These are phyloP conservation scores for Suillus subalutaceus DNA, from an alignment of 768 basidiomycete species.

Conservation along the genomic window DNA sequence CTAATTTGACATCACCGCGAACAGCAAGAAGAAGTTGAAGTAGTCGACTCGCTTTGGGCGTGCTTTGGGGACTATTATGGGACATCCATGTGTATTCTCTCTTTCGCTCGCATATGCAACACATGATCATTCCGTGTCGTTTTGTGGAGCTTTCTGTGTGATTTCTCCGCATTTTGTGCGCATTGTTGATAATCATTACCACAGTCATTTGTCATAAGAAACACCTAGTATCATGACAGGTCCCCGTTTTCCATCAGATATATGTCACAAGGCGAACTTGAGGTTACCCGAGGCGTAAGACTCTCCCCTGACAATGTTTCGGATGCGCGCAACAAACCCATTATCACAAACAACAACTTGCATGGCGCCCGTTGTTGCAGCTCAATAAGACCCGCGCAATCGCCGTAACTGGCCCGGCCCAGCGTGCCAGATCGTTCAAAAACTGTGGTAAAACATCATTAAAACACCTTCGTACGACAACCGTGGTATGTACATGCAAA, in stretches of 20 bases:
- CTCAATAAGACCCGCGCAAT: background rate
- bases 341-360: background rate
- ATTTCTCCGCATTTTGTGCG: constrained; percentile 8
- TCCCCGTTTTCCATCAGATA: background rate
- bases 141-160: background rate
- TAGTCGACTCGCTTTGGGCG: constrained; percentile 45
- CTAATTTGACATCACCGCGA: constrained; percentile 13
- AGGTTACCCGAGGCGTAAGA: background rate
- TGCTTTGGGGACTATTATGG: constrained; percentile 14
- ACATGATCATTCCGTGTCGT: constrained; percentile 13
- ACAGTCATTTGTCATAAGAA: background rate
- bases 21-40: constrained; percentile 95
- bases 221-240: background rate
- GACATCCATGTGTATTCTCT: constrained; percentile 25
- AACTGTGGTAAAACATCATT: background rate
- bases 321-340: background rate
- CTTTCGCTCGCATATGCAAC: constrained; percentile 22
- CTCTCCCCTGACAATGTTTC: background rate
- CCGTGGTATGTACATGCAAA: constrained; percentile 6
- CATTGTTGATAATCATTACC: background rate
- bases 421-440: background rate
- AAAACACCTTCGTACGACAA: background rate
- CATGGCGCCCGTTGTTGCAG: background rate
- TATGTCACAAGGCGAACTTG: background rate
- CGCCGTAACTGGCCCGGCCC: background rate